Evolutionary conservation across 805 yeast genomes (phyloP).

Genomic region (Kuraishia piskuri): DNA sequence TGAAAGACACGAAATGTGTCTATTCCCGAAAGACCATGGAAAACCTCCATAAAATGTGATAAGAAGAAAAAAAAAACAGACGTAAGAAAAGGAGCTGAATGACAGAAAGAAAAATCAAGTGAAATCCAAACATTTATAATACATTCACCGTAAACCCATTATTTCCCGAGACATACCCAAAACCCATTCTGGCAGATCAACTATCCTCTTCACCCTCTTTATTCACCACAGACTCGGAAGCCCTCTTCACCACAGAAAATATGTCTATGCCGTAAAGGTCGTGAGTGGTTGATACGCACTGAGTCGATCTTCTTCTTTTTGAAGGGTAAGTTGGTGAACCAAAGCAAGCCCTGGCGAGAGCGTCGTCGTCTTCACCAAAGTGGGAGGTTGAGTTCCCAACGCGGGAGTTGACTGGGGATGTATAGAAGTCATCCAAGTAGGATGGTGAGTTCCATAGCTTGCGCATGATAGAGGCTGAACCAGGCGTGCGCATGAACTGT

Average conservation of each 20-base stretch:
- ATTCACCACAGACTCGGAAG: slow-evolving; percentile 17
- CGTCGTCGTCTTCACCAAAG: slow-evolving; percentile 18
- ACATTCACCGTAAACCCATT: not conserved
- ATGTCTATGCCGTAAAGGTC: slow-evolving; percentile 54
- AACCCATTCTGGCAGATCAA: not conserved
- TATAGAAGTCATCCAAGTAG: slow-evolving; percentile 58
- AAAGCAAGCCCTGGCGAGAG: slow-evolving; percentile 17
- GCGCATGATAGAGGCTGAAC: slow-evolving; percentile 18
- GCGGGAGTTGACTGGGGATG: slow-evolving; percentile 30
- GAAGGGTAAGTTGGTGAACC: slow-evolving; percentile 25
- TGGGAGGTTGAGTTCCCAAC: slow-evolving; percentile 2
- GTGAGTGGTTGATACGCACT: slow-evolving; percentile 18
- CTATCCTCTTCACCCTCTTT: not conserved
- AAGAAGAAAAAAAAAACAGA: no score
- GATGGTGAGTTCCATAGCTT: slow-evolving; percentile 61
- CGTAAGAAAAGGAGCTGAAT: not conserved
- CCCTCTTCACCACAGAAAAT: slow-evolving; percentile 39
- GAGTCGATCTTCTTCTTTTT: slow-evolving; percentile 11
- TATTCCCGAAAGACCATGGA: not conserved
- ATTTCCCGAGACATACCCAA: not conserved
- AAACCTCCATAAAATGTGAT: not conserved
- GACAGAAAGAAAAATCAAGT: not conserved
- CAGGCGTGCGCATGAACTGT: slow-evolving; percentile 4
- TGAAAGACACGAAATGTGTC: not conserved
- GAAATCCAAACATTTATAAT: not conserved